phyloP scores from a whole-genome alignment of 2,329 filamentous ascomycete species.

The Scedosporium minutisporum region DNA sequence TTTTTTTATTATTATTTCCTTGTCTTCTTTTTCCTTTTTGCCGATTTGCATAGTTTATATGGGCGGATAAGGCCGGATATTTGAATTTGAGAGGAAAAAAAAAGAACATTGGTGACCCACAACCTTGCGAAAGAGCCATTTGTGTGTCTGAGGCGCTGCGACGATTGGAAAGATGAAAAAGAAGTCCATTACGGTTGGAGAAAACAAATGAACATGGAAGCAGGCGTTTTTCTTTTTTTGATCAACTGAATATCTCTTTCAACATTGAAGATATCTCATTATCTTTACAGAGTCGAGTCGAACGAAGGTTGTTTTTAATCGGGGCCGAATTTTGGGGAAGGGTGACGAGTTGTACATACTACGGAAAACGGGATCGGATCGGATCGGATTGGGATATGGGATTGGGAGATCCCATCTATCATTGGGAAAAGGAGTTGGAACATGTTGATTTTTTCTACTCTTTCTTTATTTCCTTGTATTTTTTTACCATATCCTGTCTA shows the following conservation, averaged over 20 bases:
- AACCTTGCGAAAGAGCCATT: neutral
- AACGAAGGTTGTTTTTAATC: no score
- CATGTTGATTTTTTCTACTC: no score
- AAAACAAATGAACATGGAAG: neutral
- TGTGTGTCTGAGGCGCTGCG: neutral
- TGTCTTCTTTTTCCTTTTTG: neutral
- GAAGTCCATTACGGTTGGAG: neutral
- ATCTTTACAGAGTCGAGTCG: neutral
- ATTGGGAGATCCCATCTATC: no score
- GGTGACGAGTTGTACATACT: no score
- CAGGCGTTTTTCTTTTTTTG: neutral
- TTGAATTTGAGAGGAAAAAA: neutral
- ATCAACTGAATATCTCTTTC: neutral
- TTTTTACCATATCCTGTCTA: no score
- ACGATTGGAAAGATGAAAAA: neutral
- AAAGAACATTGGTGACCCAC: neutral
- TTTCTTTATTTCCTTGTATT: no score
- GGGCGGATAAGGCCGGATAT: neutral
- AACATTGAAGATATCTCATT: neutral
- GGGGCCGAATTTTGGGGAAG: no score
- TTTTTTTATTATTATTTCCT: neutral
- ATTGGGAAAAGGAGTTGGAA: no score
- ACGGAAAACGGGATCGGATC: no score
- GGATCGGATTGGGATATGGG: no score
- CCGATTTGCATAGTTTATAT: neutral